Conservation (phyloP, 805 yeast species). For the Candida sphagnicola region DNA sequence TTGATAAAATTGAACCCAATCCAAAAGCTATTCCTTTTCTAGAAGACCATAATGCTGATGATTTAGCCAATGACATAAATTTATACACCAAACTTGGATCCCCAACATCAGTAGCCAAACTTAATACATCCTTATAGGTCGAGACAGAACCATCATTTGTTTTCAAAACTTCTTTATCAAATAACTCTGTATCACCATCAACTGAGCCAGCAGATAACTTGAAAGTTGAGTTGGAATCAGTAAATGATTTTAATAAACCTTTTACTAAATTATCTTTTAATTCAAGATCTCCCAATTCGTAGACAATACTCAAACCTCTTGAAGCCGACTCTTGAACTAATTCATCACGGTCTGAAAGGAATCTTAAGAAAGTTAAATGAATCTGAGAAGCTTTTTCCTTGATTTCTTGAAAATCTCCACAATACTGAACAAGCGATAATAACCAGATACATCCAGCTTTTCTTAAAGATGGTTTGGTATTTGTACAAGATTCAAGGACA, state of each 20-base stretch:
- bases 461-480: slow-evolving; percentile 70
- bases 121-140: slow-evolving; percentile 86
- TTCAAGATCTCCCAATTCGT: slow-evolving; percentile 68
- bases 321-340: slow-evolving; percentile 90
- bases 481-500: slow-evolving; percentile 50
- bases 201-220: slow-evolving; percentile 60
- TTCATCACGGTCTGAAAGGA: slow-evolving; percentile 79
- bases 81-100: slow-evolving; percentile 92
- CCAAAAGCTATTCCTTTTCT: slow-evolving; percentile 95
- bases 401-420: slow-evolving; percentile 46
- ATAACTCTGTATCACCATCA: slow-evolving; percentile 75
- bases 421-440: slow-evolving; percentile 71
- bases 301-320: slow-evolving; percentile 77
- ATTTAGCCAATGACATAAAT: slow-evolving; percentile 88
- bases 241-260: slow-evolving; percentile 70
- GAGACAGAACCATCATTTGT: slow-evolving; percentile 85
- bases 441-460: slow-evolving; percentile 84
- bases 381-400: slow-evolving; percentile 48
- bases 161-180: slow-evolving; percentile 75
- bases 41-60: slow-evolving; percentile 87
- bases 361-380: slow-evolving; percentile 72
- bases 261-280: slow-evolving; percentile 71
- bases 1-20: slow-evolving; percentile 77
- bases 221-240: slow-evolving; percentile 54
- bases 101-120: slow-evolving; percentile 89